Evolutionary conservation across 2,329 filamentous ascomycete species (phyloP).

Genomic region (Waltergamsia citrina): DNA sequence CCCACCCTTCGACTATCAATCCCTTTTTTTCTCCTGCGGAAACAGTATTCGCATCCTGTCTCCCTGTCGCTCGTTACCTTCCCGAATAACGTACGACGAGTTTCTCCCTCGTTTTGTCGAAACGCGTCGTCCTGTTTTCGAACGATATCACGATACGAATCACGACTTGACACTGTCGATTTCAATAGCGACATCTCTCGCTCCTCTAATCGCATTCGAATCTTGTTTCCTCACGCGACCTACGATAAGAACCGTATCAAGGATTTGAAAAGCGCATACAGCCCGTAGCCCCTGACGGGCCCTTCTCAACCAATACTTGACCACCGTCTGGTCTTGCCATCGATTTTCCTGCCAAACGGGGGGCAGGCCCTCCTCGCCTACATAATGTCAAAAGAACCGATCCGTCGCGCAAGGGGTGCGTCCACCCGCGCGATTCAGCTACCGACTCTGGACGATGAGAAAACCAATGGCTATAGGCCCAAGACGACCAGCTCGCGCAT

Average conservation of each 20-base stretch:
- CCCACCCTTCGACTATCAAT: too few species aligned
- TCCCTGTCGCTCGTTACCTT: slow-evolving; percentile 5
- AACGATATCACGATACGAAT: too few species aligned
- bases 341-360: slow-evolving; percentile 2
- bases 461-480: slow-evolving; percentile 23
- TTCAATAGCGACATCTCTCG: too few species aligned
- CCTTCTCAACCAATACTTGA: neutral
- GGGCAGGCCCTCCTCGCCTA: neutral
- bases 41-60: too few species aligned
- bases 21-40: too few species aligned
- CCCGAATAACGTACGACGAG: neutral
- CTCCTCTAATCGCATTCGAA: too few species aligned
- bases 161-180: too few species aligned
- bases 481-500: slow-evolving; percentile 41
- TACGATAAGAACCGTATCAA: too few species aligned
- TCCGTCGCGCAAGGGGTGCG: slow-evolving; percentile 35
- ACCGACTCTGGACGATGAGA: slow-evolving; percentile 39
- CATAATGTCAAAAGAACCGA: slow-evolving; percentile 41
- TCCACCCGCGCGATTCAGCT: slow-evolving; percentile 19
- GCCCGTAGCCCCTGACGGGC: too few species aligned
- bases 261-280: too few species aligned
- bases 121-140: neutral
- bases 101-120: neutral
- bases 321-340: neutral
- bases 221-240: too few species aligned